Conservation (phyloP, 2,329 filamentous ascomycete genomes). For the Talaromyces sp. region DNA sequence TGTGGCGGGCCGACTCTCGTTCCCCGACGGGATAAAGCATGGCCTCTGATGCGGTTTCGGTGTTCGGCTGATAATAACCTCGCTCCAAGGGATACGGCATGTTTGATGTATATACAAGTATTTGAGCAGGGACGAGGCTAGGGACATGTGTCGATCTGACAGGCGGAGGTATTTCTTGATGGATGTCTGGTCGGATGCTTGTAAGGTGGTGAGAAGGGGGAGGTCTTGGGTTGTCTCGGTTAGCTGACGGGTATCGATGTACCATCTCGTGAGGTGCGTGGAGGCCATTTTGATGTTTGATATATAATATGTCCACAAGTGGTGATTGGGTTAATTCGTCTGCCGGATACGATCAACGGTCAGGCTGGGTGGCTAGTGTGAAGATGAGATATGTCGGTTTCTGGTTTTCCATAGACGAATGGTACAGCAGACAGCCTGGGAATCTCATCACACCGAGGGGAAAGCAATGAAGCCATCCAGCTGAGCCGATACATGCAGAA, state of each 20-base stretch:
- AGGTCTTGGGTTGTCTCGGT: conserved; percentile 31
- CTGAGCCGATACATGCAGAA: background rate
- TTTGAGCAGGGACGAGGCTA: conserved; percentile 61
- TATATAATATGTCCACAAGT: background rate
- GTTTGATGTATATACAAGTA: conserved; percentile 57
- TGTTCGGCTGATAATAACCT: conserved; percentile 54
- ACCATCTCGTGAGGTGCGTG: conserved; percentile 39
- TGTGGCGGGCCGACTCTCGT: conserved; percentile 20
- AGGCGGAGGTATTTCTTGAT: conserved; percentile 51
- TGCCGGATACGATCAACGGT: background rate
- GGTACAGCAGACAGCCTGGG: background rate
- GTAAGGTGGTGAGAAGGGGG: conserved; percentile 41
- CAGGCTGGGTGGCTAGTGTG: background rate
- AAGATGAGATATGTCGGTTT: background rate
- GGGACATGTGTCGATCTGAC: conserved; percentile 58
- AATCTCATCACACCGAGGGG: background rate
- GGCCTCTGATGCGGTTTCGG: conserved; percentile 49
- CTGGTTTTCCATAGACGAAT: background rate
- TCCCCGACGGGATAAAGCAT: conserved; percentile 48
- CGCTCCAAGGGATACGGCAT: conserved; percentile 55
- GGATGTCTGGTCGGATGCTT: conserved; percentile 49
- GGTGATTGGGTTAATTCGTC: background rate
- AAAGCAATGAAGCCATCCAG: background rate
- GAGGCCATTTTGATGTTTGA: background rate
- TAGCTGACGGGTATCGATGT: conserved; percentile 42